Evolutionary conservation across 164 flowering plant genomes (phyloP), one percentile per base, ranked within the genome.

Genomic region (Sedum album): DNA sequence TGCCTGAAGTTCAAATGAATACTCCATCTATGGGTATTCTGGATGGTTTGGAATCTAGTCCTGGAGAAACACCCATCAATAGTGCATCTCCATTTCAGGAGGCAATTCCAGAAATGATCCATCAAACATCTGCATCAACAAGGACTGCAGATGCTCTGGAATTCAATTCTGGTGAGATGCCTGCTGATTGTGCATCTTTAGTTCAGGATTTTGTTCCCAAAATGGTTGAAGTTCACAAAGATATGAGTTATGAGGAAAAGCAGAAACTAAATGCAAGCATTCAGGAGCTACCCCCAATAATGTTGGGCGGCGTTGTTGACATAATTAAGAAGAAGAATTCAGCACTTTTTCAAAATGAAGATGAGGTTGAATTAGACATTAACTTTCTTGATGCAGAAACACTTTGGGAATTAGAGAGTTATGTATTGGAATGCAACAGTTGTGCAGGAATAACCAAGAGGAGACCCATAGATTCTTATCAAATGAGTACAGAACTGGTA

Each of bases 321-420:
- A 91, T 91, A 30, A 91, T 91, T 72, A 91, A 81, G 82, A 89
- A 79, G 75, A 83, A 91, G 71, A 89, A 81, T 70, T 74, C 88
- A 31, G 78, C 80, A 7, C 84, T 91, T 18, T 72, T 60, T 71
- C 96, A 89, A 70, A 76, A 86, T 48, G 93, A 91, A 67, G 92
- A 88, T 70, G 97, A 89, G 78, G 85, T 91, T 78, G 97, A 91
- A 74, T 90, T 91, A 62, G 97, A 91, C 69, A 91, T 91, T 48
- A 96, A 85, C 38, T 82, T 81, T 77, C 87, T 89, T 69, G 97
- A 91, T 77, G 68, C 82, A 2, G 97, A 91, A 70, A 91, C 97
- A 17, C 80, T 91, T 26, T 91, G 97, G 97, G 97, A 91, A 72
- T 90, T 91, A 65, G 92, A 91, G 69, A 81, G 90, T 68, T 86